phyloP scores from a whole-genome alignment of 257 asterid species.

The Perilla frutescens region DNA sequence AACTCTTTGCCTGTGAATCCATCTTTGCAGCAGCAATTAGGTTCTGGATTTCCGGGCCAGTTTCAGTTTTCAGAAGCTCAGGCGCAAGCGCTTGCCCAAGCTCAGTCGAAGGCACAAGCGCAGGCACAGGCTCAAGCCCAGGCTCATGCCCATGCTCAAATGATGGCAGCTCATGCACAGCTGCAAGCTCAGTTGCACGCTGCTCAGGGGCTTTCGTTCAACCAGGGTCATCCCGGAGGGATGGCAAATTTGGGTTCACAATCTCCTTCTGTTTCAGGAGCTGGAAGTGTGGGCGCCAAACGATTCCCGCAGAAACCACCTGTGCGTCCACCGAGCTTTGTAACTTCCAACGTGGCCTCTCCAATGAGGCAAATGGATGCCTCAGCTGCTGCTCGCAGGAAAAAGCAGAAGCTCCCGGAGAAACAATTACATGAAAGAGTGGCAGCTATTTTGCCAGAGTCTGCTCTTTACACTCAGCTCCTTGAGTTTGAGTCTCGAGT shows the following conservation, averaged over 20 bases:
- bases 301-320: slow-evolving; percentile 90
- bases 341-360: slow-evolving; percentile 54
- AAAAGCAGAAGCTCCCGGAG: slow-evolving; percentile 97
- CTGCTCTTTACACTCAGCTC: slow-evolving; percentile 93
- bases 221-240: slow-evolving; percentile 67
- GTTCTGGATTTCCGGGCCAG: slow-evolving; percentile 73
- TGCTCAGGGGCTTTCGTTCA: slow-evolving; percentile 78
- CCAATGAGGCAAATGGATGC: slow-evolving; percentile 85
- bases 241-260: slow-evolving; percentile 69
- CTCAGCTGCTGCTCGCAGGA: slow-evolving; percentile 83
- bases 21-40: slow-evolving; percentile 63
- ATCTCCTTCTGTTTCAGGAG: slow-evolving; percentile 75
- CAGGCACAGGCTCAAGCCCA: slow-evolving; percentile 65
- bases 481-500: slow-evolving; percentile 96
- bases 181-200: slow-evolving; percentile 75
- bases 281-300: slow-evolving; percentile 61
- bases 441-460: slow-evolving; percentile 95
- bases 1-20: slow-evolving; percentile 70
- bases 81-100: slow-evolving; percentile 83
- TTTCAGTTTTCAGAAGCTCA: slow-evolving; percentile 86
- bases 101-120: slow-evolving; percentile 72
- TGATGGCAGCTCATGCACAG: slow-evolving; percentile 58
- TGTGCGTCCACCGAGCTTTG: slow-evolving; percentile 75
- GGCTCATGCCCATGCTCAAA: slow-evolving; percentile 72
- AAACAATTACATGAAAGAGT: slow-evolving; percentile 90